Evolutionary conservation across 2,329 filamentous ascomycete species (phyloP).

Genomic region (Exophiala dermatitidis): DNA sequence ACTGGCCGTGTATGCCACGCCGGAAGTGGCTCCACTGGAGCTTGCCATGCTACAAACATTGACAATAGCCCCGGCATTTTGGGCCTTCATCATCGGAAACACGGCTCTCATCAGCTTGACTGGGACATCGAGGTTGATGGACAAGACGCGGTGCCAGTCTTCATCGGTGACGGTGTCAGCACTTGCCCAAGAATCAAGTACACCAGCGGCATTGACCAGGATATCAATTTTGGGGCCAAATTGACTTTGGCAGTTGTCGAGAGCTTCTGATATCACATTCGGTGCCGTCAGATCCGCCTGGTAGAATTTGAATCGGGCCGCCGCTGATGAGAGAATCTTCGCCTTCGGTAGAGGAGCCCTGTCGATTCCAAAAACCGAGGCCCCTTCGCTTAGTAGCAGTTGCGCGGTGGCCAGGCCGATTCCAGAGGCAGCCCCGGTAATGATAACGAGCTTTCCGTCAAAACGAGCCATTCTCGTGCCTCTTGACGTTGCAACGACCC

Average conservation of each 20-base stretch:
- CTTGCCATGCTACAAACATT: conserved; percentile 39
- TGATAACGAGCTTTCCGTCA: neutral
- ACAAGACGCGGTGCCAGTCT: conserved; percentile 38
- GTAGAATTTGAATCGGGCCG: neutral
- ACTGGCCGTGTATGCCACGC: conserved; percentile 47
- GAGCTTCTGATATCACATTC: neutral
- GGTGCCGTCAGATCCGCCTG: conserved; percentile 1
- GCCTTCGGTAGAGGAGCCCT: neutral
- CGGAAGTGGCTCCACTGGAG: conserved; percentile 30
- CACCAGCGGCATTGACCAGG: conserved; percentile 42
- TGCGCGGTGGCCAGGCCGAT: neutral
- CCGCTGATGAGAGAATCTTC: neutral
- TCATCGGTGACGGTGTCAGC: conserved; percentile 32
- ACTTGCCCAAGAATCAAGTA: conserved; percentile 33
- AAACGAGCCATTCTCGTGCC: neutral
- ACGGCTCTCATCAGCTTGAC: conserved; percentile 42
- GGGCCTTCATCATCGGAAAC: conserved; percentile 22
- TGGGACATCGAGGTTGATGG: conserved; percentile 40
- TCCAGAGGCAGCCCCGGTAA: neutral
- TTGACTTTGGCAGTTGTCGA: neutral
- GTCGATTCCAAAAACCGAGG: conserved; percentile 4
- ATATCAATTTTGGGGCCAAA: conserved; percentile 31
- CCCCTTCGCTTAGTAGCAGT: neutral
- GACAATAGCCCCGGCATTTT: conserved; percentile 31
- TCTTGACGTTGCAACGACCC: neutral